Evolutionary conservation across 208 protist genomes (phyloP), one percentile per base, ranked within the genome.

Genomic region (Trypanosoma brucei): DNA sequence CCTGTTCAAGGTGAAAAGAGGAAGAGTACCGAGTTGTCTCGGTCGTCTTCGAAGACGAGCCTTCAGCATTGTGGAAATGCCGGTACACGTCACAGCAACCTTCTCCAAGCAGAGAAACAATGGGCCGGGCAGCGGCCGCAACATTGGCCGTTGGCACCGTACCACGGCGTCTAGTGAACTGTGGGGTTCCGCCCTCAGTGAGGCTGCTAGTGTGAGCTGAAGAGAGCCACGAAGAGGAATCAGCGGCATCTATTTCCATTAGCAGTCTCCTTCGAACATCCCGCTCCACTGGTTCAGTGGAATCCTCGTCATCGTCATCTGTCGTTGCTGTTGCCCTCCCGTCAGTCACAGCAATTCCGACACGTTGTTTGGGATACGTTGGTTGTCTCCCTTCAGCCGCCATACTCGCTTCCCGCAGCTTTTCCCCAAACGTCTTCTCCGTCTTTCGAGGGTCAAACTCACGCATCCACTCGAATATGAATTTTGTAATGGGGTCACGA

Each of bases 391-490:
- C 40, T 22, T 36, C 30, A 38, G 59, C 51, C 53, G 63, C 13
- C 31, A 58, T 4, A 54, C 37, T 66, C n/a, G 63, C 52, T 49
- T 68, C 61, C 30, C 51, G 70, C 13, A 52, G 56, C 38, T 45
- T 22, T 11, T 68, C 55, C 11, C 48, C 35, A 53, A 62, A 67
- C 0, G 51, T 45, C 38, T 45, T 69, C 35, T 56, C 55, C 42
- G 11, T 22, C 37, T 72, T 59, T 45, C 69, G 50, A 13, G 73
- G 64, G 34, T 74, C 63, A 55, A 79, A 88, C 42, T 82, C 75
- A 36, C 76, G 68, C 36, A 93, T 71, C 83, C 83, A 90, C 60
- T 93, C 81, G 53, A 93, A 75, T 9, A 93, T 86, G 55, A 88
- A 87, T 3, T 63, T 45, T 44, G 85, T 93, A 38, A 89, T 77